Conservation (phyloP, 163 green algal genomes). For the Scenedesmus sp. region DNA sequence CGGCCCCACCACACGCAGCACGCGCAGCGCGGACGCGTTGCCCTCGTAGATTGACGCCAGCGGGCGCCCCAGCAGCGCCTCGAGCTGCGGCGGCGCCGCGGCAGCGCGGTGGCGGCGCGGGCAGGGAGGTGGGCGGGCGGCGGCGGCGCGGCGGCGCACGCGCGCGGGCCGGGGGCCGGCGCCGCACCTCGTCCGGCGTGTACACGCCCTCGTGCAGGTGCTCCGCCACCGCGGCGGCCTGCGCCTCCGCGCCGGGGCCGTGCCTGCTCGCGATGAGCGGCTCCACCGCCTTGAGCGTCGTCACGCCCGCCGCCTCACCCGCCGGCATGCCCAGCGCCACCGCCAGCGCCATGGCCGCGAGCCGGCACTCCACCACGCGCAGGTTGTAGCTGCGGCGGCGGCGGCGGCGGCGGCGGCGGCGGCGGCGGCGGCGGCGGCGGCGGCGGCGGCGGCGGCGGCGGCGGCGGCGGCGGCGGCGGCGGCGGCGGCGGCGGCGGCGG, state of each 20-base stretch:
- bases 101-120: not conserved
- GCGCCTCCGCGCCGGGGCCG: conserved; percentile 25
- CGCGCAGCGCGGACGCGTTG: conserved; percentile 56
- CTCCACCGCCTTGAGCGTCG: conserved; percentile 85
- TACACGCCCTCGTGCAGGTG: conserved; percentile 79
- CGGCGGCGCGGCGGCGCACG: too few species aligned
- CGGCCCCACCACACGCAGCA: conserved; percentile 42
- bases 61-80: conserved; percentile 69
- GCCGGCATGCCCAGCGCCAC: conserved; percentile 61
- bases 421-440: too few species aligned
- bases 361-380: conserved; percentile 95
- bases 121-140: too few species aligned
- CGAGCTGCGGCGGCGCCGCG: conserved; percentile 66
- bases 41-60: conserved; percentile 75
- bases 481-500: too few species aligned
- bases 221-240: conserved; percentile 58
- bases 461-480: too few species aligned
- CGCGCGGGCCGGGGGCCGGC: too few species aligned
- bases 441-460: too few species aligned
- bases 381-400: conserved; percentile 89
- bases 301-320: conserved; percentile 49
- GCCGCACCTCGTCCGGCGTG: conserved; percentile 51
- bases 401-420: not conserved
- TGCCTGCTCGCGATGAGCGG: conserved; percentile 56
- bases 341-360: conserved; percentile 84